These are phyloP conservation scores for Leptosphaerulina australis DNA, from an alignment of 2,329 filamentous ascomycete species.

Conservation along the genomic window DNA sequence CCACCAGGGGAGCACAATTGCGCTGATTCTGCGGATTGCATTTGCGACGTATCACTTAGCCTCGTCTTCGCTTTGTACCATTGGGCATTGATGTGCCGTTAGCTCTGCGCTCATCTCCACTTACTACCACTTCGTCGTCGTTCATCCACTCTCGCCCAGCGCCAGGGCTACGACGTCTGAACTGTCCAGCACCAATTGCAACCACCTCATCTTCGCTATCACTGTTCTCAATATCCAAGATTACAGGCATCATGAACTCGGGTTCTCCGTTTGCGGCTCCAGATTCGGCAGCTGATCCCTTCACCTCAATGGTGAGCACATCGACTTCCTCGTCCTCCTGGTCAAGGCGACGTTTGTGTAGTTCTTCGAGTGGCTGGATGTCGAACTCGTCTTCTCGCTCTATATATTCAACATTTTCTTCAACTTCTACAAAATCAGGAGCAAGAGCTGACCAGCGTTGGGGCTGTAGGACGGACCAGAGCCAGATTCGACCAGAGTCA, in stretches of 20 bases:
- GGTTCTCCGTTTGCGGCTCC: slow-evolving; percentile 51
- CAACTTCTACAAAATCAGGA: slow-evolving; percentile 95
- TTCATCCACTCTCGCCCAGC: slow-evolving; percentile 72
- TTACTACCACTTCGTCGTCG: slow-evolving; percentile 55
- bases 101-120: slow-evolving; percentile 45
- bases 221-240: slow-evolving; percentile 91
- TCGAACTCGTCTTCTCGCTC: slow-evolving; percentile 98
- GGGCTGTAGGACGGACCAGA: slow-evolving; percentile 93
- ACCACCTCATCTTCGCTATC: slow-evolving; percentile 91
- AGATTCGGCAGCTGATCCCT: slow-evolving; percentile 59
- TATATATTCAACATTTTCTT: slow-evolving; percentile 97
- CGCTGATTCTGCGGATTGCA: no score
- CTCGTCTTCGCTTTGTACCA: slow-evolving; percentile 46
- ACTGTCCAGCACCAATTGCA: slow-evolving; percentile 74
- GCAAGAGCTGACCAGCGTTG: slow-evolving; percentile 97
- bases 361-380: slow-evolving; percentile 92
- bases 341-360: slow-evolving; percentile 88
- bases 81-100: slow-evolving; percentile 42
- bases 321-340: slow-evolving; percentile 93
- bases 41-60: no score
- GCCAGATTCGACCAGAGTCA: slow-evolving; percentile 90
- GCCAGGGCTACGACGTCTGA: slow-evolving; percentile 82
- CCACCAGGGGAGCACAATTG: no score
- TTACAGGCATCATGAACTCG: slow-evolving; percentile 87
- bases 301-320: slow-evolving; percentile 75